These are phyloP conservation scores for Starmerella apis DNA, from an alignment of 805 yeast genomes.

Conservation along the genomic window DNA sequence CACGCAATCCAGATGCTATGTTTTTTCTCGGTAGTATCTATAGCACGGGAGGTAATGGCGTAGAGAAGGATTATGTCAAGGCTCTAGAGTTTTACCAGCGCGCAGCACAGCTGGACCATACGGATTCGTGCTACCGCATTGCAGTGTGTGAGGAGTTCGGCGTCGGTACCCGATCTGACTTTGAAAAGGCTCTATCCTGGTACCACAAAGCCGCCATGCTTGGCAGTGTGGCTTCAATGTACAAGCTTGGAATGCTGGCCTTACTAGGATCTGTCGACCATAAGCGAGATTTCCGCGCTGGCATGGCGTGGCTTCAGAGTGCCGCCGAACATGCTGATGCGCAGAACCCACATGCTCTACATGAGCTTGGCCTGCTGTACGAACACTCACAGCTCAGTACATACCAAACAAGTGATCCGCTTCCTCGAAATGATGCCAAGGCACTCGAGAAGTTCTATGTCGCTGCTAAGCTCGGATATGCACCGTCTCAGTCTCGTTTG, in stretches of 20 bases:
- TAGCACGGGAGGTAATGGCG: slow-evolving; percentile 40
- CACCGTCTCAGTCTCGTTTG: slow-evolving; percentile 58
- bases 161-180: slow-evolving; percentile 40
- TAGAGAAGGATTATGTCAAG: slow-evolving; percentile 46
- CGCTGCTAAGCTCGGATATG: slow-evolving; percentile 44
- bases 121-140: slow-evolving; percentile 54
- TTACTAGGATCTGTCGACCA: slow-evolving; percentile 39
- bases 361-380: slow-evolving; percentile 47
- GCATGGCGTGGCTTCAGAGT: slow-evolving; percentile 43
- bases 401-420: slow-evolving; percentile 37
- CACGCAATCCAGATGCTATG: slow-evolving; percentile 44
- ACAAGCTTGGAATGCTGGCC: slow-evolving; percentile 57
- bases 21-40: slow-evolving; percentile 54
- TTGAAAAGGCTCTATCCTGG: slow-evolving; percentile 41
- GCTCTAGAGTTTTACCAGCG: slow-evolving; percentile 52
- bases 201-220: slow-evolving; percentile 52
- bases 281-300: slow-evolving; percentile 35
- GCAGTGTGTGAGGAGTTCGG: slow-evolving; percentile 66
- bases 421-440: slow-evolving; percentile 29
- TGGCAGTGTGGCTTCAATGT: slow-evolving; percentile 59
- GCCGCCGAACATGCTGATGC: slow-evolving; percentile 39
- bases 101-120: slow-evolving; percentile 49
- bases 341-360: slow-evolving; percentile 46
- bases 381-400: slow-evolving; percentile 36
- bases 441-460: slow-evolving; percentile 46